These are phyloP conservation scores for Pichia sp. DNA, from an alignment of 1,139 yeast species.

Conservation along the genomic window DNA sequence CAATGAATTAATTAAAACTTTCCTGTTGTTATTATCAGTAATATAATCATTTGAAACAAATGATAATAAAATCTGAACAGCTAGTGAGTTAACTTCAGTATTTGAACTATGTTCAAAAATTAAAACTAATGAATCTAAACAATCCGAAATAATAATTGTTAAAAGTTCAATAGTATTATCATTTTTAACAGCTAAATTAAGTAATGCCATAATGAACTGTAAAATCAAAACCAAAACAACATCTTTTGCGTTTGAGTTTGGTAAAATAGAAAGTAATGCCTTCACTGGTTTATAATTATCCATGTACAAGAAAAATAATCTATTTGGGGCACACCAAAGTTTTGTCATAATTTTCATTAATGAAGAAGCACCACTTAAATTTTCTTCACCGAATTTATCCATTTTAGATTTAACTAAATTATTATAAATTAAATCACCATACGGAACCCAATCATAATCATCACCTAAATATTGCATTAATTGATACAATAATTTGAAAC, in stretches of 20 bases:
- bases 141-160: conserved; percentile 50
- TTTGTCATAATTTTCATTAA: conserved; percentile 59
- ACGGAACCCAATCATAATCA: conserved; percentile 49
- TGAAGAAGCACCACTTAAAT: conserved; percentile 77
- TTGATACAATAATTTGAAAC: conserved; percentile 50
- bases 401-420: conserved; percentile 62
- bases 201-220: conserved; percentile 43
- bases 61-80: conserved; percentile 47
- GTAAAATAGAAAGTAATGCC: conserved; percentile 51
- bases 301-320: conserved; percentile 48
- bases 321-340: conserved; percentile 50
- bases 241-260: conserved; percentile 56
- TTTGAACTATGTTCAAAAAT: conserved; percentile 40
- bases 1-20: conserved; percentile 51
- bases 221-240: conserved; percentile 54
- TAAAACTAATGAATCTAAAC: conserved; percentile 45
- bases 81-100: conserved; percentile 46
- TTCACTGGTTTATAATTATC: conserved; percentile 51
- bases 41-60: conserved; percentile 58
- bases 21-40: conserved; percentile 50
- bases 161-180: conserved; percentile 43
- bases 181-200: conserved; percentile 32
- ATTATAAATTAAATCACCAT: conserved; percentile 46
- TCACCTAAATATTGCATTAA: conserved; percentile 44
- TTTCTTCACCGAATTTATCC: conserved; percentile 61